Percentiles rank a stretch among this genome's conserved stretches.
Conservation (phyloP, 1,139 yeast genomes). For the Scheffersomyces titani region DNA sequence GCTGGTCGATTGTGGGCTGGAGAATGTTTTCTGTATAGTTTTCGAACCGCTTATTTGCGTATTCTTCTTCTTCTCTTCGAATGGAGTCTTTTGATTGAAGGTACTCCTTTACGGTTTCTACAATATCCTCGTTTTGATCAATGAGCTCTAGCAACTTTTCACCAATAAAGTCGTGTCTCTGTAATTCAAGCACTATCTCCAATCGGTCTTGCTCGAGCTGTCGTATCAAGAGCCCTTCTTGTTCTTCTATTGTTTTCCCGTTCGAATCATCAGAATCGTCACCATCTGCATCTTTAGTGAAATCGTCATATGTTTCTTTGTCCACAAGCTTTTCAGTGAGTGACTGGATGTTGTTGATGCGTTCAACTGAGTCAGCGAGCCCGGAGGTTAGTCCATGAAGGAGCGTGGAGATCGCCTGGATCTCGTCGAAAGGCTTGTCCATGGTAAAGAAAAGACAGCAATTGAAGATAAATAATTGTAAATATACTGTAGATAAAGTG, state of each 20-base stretch:
- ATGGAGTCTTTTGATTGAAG: conserved; percentile 24
- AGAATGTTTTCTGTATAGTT: conserved; percentile 8
- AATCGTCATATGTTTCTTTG: conserved; percentile 13
- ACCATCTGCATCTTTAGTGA: not conserved
- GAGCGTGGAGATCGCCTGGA: conserved; percentile 21
- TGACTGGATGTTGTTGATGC: conserved; percentile 21
- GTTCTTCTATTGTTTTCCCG: not conserved
- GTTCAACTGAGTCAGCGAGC: conserved; percentile 21
- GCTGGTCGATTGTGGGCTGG: conserved; percentile 12
- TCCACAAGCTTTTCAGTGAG: conserved; percentile 24
- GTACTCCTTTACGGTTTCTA: conserved; percentile 41
- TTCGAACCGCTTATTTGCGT: conserved; percentile 7
- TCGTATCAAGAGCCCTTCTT: conserved; percentile 9
- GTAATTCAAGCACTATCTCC: conserved; percentile 42
- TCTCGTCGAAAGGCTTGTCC: conserved; percentile 26
- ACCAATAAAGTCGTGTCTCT: conserved; percentile 41
- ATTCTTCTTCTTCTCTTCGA: conserved; percentile 13
- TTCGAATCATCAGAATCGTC: conserved; percentile 3
- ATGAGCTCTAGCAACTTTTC: conserved; percentile 36
- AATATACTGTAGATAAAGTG: not conserved
- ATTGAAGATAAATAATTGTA: not conserved
- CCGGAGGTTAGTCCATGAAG: conserved; percentile 22
- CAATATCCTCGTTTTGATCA: conserved; percentile 40
- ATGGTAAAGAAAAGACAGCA: conserved; percentile 5
- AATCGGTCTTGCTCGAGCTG: conserved; percentile 37